Evolutionary conservation across 768 basidiomycete species (phyloP).

Genomic region (Phlebiopsis gigantea): DNA sequence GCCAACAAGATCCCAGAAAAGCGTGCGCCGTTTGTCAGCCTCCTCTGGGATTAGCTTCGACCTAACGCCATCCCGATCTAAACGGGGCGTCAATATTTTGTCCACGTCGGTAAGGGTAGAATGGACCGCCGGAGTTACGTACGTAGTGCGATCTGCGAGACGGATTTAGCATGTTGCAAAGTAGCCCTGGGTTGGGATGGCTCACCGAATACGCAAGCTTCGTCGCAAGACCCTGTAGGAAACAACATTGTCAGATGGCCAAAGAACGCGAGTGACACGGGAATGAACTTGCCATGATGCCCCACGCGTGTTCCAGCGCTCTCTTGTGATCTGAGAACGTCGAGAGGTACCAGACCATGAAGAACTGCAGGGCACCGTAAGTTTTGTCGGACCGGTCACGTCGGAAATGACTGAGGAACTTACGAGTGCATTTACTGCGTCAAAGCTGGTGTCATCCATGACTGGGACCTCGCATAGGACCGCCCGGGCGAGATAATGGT

Average conservation of each 20-base stretch:
- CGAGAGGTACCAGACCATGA: conserved; percentile 72
- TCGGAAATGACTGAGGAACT: conserved; percentile 15
- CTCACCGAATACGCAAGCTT: conserved; percentile 71
- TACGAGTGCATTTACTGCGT: conserved; percentile 64
- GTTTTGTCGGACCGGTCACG: background rate
- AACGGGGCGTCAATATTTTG: conserved; percentile 14
- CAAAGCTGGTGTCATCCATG: conserved; percentile 71
- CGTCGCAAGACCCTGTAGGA: conserved; percentile 47
- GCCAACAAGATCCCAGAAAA: conserved; percentile 73
- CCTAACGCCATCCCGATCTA: conserved; percentile 65
- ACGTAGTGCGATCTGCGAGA: conserved; percentile 62
- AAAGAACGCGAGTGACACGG: background rate
- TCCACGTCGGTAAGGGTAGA: conserved; percentile 13
- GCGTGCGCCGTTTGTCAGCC: conserved; percentile 58
- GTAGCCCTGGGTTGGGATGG: conserved; percentile 12
- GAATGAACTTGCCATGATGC: conserved; percentile 46
- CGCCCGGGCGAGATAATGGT: conserved; percentile 53
- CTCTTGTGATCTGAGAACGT: conserved; percentile 73
- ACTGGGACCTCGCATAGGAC: conserved; percentile 68
- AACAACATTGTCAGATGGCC: background rate
- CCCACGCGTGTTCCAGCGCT: conserved; percentile 70
- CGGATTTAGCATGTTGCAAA: conserved; percentile 16
- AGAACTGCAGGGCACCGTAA: conserved; percentile 37
- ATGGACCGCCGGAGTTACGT: conserved; percentile 26
- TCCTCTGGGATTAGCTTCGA: conserved; percentile 68